These are phyloP conservation scores for Magnusiomyces suaveolens DNA, from an alignment of 1,139 yeast species.

Conservation along the genomic window DNA sequence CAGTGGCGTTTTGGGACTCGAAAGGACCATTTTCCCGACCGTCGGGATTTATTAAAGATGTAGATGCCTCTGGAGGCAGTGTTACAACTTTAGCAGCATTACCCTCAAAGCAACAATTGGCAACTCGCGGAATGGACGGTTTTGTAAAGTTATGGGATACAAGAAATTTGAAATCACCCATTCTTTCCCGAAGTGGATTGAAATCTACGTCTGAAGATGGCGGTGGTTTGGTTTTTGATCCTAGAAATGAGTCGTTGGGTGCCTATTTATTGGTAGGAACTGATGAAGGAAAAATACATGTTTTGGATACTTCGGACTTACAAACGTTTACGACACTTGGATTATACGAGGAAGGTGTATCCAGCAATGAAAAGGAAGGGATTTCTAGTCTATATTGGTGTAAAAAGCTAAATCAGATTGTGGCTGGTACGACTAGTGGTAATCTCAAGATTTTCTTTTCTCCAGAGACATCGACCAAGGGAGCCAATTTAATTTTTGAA, in stretches of 20 bases:
- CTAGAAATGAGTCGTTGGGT: conserved; percentile 18
- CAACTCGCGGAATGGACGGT: conserved; percentile 26
- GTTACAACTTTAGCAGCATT: conserved; percentile 16
- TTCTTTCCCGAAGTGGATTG: conserved; percentile 26
- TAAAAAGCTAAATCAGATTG: conserved; percentile 30
- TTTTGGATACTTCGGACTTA: conserved; percentile 34
- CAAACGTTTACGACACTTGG: conserved; percentile 20
- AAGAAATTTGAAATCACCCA: conserved; percentile 29
- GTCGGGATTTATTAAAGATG: conserved; percentile 20
- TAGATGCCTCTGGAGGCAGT: conserved; percentile 20
- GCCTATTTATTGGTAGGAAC: conserved; percentile 25
- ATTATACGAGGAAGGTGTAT: neutral
- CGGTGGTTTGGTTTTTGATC: conserved; percentile 23
- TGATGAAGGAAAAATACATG: conserved; percentile 22
- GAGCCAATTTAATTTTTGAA: conserved; percentile 30
- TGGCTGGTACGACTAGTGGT: conserved; percentile 32
- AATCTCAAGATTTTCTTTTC: conserved; percentile 30
- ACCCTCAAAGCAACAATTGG: conserved; percentile 19
- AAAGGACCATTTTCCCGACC: conserved; percentile 29
- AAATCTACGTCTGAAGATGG: conserved; percentile 19
- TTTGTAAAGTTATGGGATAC: conserved; percentile 33
- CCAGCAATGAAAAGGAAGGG: neutral
- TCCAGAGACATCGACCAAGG: conserved; percentile 29
- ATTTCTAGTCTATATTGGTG: conserved; percentile 30
- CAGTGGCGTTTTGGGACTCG: conserved; percentile 27